Conservation (phyloP, 371 early-diverging fungal species). For the Syncephalastrum monosporum region DNA sequence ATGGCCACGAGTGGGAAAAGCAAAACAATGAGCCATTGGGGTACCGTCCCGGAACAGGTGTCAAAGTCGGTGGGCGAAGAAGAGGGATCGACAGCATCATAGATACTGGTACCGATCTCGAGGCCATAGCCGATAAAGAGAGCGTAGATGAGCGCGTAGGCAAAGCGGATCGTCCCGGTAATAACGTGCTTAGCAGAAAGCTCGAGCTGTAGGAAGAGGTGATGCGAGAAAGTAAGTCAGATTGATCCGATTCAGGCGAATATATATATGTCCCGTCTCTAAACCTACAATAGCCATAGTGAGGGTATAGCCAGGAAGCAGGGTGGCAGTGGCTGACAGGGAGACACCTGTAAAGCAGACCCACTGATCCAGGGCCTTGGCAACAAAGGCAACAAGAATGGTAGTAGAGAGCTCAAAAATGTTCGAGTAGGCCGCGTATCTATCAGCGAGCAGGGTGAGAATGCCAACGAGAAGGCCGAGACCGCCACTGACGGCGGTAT, state of each 20-base stretch:
- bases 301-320: constrained; percentile 68
- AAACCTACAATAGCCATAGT: constrained; percentile 64
- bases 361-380: constrained; percentile 23
- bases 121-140: constrained; percentile 75
- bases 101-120: constrained; percentile 58
- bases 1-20: constrained; percentile 36
- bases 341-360: constrained; percentile 32
- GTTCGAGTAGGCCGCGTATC: constrained; percentile 55
- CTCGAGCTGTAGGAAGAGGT: constrained; percentile 52
- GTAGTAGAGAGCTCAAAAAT: constrained; percentile 47
- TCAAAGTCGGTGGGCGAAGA: constrained; percentile 24
- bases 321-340: constrained; percentile 42
- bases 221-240: background rate
- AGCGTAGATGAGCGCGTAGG: constrained; percentile 71
- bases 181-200: constrained; percentile 76
- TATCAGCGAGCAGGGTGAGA: constrained; percentile 56
- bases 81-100: constrained; percentile 31
- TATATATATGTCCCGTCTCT: background rate
- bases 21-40: constrained; percentile 32
- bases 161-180: constrained; percentile 76
- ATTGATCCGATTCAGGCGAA: background rate
- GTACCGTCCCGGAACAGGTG: constrained; percentile 18
- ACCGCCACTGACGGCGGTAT: constrained; percentile 50
- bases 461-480: constrained; percentile 56
- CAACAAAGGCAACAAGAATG: constrained; percentile 22